A percentile compares a stretch with the other conserved stretches of the same genome.
Evolutionary conservation across 345 rosid genomes (phyloP).

Genomic region (Bruguiera sexangula): DNA sequence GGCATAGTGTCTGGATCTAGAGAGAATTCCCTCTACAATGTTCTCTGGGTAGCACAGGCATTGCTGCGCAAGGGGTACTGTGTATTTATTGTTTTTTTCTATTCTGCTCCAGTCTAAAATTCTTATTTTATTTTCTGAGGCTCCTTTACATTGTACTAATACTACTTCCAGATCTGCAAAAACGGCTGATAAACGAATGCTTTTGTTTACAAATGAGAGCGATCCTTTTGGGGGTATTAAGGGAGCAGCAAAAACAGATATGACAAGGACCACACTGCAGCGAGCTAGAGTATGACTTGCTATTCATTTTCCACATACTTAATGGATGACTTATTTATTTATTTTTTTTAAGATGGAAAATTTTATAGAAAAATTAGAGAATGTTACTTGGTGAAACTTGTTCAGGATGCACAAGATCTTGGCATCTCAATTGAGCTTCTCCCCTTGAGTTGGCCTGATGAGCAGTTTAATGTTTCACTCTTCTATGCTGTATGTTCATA

Average conservation of each 20-base stretch:
- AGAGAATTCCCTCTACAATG: constrained; percentile 88
- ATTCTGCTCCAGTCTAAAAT: background rate
- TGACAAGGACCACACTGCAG: constrained; percentile 89
- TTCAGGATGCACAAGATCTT: constrained; percentile 94
- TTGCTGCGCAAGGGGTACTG: constrained; percentile 89
- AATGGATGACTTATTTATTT: background rate
- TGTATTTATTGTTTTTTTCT: constrained; percentile 8
- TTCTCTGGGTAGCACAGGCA: constrained; percentile 98
- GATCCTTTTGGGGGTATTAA: constrained; percentile 82
- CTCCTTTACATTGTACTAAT: constrained; percentile 15
- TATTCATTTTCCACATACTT: constrained; percentile 12
- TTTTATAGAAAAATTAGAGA: background rate
- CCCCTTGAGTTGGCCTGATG: constrained; percentile 62
- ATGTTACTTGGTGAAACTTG: background rate
- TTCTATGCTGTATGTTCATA: constrained; percentile 59
- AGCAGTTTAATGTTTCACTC: constrained; percentile 57
- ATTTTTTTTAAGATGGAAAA: background rate
- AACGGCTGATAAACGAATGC: constrained; percentile 76
- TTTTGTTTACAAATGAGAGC: constrained; percentile 87
- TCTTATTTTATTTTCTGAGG: constrained; percentile 1
- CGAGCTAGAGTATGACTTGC: constrained; percentile 68
- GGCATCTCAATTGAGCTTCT: constrained; percentile 90
- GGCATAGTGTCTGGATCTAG: constrained; percentile 83
- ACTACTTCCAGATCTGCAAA: constrained; percentile 62
- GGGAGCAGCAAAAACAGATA: constrained; percentile 71